phyloP scores from a whole-genome alignment of 805 yeast genomes.

The Metschnikowia hibisci region DNA sequence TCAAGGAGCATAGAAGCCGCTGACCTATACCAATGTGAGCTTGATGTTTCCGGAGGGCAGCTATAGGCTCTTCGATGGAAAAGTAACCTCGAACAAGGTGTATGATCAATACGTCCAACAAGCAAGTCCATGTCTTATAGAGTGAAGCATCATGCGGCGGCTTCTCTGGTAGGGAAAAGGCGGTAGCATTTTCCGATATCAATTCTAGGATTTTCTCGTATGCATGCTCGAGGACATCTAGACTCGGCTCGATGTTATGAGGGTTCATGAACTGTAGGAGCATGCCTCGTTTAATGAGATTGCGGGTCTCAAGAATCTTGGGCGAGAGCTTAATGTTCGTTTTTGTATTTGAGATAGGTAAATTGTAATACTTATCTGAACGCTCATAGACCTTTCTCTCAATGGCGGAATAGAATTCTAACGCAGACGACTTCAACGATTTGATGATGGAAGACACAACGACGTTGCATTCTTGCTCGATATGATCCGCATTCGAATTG shows the following conservation, averaged over 20 bases:
- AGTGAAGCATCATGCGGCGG: conserved; percentile 29
- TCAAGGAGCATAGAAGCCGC: conserved; percentile 1
- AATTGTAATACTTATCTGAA: conserved; percentile 33
- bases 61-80: conserved; percentile 52
- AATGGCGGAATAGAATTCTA: conserved; percentile 32
- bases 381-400: conserved; percentile 34
- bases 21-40: conserved; percentile 52
- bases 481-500: conserved; percentile 5
- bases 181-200: conserved; percentile 15
- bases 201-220: conserved; percentile 31
- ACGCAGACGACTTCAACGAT: conserved; percentile 25
- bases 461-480: conserved; percentile 28
- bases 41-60: conserved; percentile 61
- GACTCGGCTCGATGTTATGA: conserved; percentile 29
- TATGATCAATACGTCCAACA: conserved; percentile 59
- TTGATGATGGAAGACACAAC: conserved; percentile 29
- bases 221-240: conserved; percentile 30
- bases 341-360: conserved; percentile 25
- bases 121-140: conserved; percentile 34
- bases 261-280: conserved; percentile 32
- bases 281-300: conserved; percentile 34
- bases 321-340: conserved; percentile 34
- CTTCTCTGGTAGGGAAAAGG: conserved; percentile 7
- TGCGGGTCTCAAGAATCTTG: conserved; percentile 35
- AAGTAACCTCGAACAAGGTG: conserved; percentile 61